Evolutionary conservation across 352 stramenopile genomes (phyloP).

Genomic region (Aphanomyces stellatus): DNA sequence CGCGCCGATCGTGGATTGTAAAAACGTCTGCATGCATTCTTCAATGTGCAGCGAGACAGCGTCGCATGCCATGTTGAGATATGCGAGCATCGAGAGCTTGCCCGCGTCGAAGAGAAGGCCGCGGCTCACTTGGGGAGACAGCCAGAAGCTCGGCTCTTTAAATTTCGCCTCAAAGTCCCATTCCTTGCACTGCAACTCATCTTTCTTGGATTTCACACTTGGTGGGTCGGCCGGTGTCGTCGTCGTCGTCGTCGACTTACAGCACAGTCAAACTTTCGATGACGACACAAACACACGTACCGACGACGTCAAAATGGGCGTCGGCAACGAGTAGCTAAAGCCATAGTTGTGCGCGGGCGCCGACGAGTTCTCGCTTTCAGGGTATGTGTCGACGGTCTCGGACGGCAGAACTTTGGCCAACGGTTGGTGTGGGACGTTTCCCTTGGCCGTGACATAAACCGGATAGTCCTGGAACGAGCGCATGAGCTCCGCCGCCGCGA

Average conservation of each 20-base stretch:
- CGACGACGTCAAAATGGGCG: not conserved
- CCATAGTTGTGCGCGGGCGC: not conserved
- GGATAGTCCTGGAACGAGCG: slow-evolving; percentile 58
- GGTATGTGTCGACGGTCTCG: not conserved
- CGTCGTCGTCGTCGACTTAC: not conserved
- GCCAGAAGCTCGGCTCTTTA: slow-evolving; percentile 4
- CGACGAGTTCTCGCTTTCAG: not conserved
- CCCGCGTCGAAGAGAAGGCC: not conserved
- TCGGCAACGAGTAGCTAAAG: slow-evolving; percentile 5
- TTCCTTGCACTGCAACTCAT: slow-evolving; percentile 1
- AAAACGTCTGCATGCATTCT: not conserved
- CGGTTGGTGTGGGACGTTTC: slow-evolving; percentile 11
- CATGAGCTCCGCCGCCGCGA: slow-evolving; percentile 48
- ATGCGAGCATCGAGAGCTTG: slow-evolving; percentile 12
- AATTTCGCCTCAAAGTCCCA: slow-evolving; percentile 14
- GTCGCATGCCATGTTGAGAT: slow-evolving; percentile 12
- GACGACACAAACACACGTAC: not conserved
- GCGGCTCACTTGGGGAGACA: not conserved
- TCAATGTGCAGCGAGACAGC: slow-evolving; percentile 7
- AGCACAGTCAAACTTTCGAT: not conserved
- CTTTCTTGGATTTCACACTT: not conserved
- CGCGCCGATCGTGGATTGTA: not conserved
- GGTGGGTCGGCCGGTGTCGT: not conserved
- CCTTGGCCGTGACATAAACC: slow-evolving; percentile 42
- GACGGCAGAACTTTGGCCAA: slow-evolving; percentile 27